Evolutionary conservation across 345 rosid genomes (phyloP).

Genomic region (Gossypium rotundifolium): DNA sequence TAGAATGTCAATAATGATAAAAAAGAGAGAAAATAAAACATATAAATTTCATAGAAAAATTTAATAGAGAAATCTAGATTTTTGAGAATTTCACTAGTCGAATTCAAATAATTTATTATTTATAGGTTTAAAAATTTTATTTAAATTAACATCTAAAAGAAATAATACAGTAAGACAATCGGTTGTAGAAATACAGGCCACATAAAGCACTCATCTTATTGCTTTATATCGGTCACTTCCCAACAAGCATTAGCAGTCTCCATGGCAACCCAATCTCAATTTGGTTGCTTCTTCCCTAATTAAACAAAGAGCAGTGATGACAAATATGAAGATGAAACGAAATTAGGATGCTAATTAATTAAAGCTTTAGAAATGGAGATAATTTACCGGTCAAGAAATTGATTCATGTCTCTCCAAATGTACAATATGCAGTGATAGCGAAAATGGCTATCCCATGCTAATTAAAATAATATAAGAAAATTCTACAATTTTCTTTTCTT

Average conservation of each 20-base stretch:
- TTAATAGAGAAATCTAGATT: too few relatives aligned
- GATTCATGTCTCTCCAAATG: constrained; percentile 28
- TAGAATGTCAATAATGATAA: too few relatives aligned
- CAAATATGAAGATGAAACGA: neutral
- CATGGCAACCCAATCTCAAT: neutral
- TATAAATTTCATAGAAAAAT: too few relatives aligned
- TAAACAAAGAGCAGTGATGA: neutral
- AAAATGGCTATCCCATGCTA: constrained; percentile 16
- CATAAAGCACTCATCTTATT: neutral
- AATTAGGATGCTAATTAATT: neutral
- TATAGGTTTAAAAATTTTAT: too few relatives aligned
- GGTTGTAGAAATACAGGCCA: neutral
- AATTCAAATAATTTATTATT: too few relatives aligned
- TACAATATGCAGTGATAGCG: constrained; percentile 25
- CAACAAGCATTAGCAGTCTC: constrained; percentile 2
- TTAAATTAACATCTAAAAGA: too few relatives aligned
- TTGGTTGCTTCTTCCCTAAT: neutral
- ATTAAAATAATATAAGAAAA: too few relatives aligned
- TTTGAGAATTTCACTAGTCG: too few relatives aligned
- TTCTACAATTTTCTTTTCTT: too few relatives aligned
- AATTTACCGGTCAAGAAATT: neutral
- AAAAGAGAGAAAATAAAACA: too few relatives aligned
- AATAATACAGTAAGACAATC: neutral
- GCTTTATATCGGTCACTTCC: constrained; percentile 2
- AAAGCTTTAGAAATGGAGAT: neutral